Evolutionary conservation across 306 rosid species (phyloP).

Genomic region (Sindora glabra): DNA sequence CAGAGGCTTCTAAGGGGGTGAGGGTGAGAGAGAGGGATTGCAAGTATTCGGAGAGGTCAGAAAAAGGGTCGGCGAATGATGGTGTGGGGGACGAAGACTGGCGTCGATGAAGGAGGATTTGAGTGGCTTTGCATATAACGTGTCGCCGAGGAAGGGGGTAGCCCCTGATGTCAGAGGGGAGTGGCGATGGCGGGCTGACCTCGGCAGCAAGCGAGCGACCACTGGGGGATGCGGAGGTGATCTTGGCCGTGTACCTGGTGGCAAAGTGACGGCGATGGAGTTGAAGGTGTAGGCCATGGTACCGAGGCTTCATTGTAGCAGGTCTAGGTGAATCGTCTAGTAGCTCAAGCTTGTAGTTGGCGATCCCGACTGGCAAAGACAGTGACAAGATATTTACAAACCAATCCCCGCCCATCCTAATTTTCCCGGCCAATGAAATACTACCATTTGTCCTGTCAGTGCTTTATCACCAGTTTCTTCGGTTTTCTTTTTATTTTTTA

Average conservation of each 20-base stretch:
- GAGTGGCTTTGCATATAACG: conserved; percentile 67
- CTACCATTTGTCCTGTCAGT: too few relatives aligned
- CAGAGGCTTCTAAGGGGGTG: conserved; percentile 72
- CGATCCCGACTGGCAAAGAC: too few relatives aligned
- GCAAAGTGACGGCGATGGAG: conserved; percentile 38
- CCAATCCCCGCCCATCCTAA: too few relatives aligned
- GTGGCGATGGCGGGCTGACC: conserved; percentile 50
- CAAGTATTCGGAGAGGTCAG: conserved; percentile 67
- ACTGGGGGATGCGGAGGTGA: conserved; percentile 54
- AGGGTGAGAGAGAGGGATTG: conserved; percentile 55
- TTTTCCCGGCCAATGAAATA: too few relatives aligned
- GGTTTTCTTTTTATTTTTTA: too few relatives aligned
- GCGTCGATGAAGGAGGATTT: conserved; percentile 52
- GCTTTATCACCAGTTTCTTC: too few relatives aligned
- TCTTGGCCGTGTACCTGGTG: conserved; percentile 80
- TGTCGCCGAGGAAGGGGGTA: conserved; percentile 76
- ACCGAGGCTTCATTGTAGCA: conserved; percentile 25
- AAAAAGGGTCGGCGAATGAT: conserved; percentile 43
- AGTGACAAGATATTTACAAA: too few relatives aligned
- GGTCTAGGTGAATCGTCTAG: neutral
- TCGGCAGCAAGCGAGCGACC: conserved; percentile 73
- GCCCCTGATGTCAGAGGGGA: conserved; percentile 59
- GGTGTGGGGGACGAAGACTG: conserved; percentile 1
- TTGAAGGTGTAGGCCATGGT: neutral
- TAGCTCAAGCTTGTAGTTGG: too few relatives aligned